These are phyloP conservation scores for Yamadazyma membranifaciens DNA, from an alignment of 1,139 yeast genomes.

Conservation along the genomic window DNA sequence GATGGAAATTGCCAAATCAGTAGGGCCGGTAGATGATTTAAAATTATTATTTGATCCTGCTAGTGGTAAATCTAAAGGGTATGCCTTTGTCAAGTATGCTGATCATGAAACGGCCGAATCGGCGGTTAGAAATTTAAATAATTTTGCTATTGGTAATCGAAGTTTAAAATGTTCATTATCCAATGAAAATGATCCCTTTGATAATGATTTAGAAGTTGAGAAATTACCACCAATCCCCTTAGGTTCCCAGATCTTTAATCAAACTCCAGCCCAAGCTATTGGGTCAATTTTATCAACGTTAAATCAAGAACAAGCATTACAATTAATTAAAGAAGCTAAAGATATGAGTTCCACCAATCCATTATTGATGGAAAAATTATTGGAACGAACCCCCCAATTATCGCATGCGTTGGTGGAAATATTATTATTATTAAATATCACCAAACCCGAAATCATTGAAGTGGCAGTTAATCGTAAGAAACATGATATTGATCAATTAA, in stretches of 20 bases:
- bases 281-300: constrained; percentile 57
- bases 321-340: constrained; percentile 61
- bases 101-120: constrained; percentile 81
- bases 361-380: constrained; percentile 57
- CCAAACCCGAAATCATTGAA: constrained; percentile 55
- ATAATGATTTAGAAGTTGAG: constrained; percentile 17
- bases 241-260: constrained; percentile 52
- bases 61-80: constrained; percentile 90
- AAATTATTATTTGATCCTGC: constrained; percentile 81
- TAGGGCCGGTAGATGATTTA: constrained; percentile 82
- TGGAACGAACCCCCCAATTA: constrained; percentile 74
- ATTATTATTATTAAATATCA: constrained; percentile 56
- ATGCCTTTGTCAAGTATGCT: constrained; percentile 79
- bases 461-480: constrained; percentile 34
- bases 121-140: constrained; percentile 86
- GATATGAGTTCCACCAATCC: constrained; percentile 63
- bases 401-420: constrained; percentile 81
- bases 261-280: constrained; percentile 60
- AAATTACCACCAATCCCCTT: constrained; percentile 46
- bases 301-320: constrained; percentile 55
- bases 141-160: constrained; percentile 73
- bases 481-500: constrained; percentile 41
- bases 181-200: constrained; percentile 32
- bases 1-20: constrained; percentile 69
- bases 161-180: constrained; percentile 73